phyloP scores from a whole-genome alignment of 768 basidiomycete genomes.

The Vararia minispora region DNA sequence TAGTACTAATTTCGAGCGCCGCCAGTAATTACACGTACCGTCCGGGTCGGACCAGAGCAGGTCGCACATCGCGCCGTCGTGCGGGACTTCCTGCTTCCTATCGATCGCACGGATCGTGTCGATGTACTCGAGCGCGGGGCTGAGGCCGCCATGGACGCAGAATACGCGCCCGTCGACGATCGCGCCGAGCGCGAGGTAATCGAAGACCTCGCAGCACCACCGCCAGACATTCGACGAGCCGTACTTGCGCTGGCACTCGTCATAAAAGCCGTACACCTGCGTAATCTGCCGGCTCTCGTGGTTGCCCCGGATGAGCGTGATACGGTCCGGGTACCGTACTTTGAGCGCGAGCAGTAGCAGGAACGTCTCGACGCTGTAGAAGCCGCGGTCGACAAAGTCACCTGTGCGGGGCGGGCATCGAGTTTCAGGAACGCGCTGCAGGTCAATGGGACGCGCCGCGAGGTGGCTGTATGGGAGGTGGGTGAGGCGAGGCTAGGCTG shows the following conservation, averaged over 20 bases:
- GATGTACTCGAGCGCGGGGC: conserved; percentile 74
- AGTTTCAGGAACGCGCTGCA: background rate
- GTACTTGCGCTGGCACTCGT: conserved; percentile 96
- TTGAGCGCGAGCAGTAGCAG: conserved; percentile 90
- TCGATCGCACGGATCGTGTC: conserved; percentile 97
- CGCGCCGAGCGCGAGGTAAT: conserved; percentile 89
- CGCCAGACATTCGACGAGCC: conserved; percentile 92
- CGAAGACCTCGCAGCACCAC: conserved; percentile 98
- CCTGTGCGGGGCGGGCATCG: conserved; percentile 37
- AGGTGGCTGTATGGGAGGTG: conserved; percentile 8
- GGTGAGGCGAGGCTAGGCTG: conserved; percentile 5
- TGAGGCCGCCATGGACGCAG: conserved; percentile 94
- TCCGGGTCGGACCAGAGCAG: conserved; percentile 99
- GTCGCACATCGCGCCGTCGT: conserved; percentile 98
- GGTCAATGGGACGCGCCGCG: conserved; percentile 1
- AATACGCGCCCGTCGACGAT: conserved; percentile 97
- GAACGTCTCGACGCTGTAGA: conserved; percentile 95
- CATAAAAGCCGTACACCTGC: conserved; percentile 90
- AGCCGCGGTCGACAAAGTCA: conserved; percentile 96
- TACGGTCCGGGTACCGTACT: conserved; percentile 93
- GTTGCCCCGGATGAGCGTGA: conserved; percentile 94
- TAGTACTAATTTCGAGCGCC: too few species aligned
- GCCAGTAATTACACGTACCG: too few species aligned
- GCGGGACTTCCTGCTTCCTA: conserved; percentile 94
- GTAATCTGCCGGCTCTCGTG: conserved; percentile 98